A percentile compares a stretch with the other conserved stretches of the same genome.
Conservation (phyloP, 1,139 yeast species). For the Taiozyma sp. region DNA sequence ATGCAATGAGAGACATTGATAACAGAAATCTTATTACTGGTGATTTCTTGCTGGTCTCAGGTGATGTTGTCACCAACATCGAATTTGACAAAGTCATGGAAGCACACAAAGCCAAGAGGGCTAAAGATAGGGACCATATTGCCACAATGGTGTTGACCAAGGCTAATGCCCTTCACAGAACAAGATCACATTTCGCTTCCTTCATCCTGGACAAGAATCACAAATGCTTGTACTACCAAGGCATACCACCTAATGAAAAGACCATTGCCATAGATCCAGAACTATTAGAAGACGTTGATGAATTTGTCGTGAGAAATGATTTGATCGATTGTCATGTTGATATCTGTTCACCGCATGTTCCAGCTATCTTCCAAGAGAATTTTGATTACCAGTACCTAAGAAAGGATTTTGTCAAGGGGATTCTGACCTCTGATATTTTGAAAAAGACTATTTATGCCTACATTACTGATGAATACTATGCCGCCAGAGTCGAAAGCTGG, state of each 20-base stretch:
- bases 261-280: slow-evolving; percentile 79
- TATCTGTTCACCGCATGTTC: slow-evolving; percentile 91
- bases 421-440: slow-evolving; percentile 81
- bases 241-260: slow-evolving; percentile 55
- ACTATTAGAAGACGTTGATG: slow-evolving; percentile 71
- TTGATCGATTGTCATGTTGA: slow-evolving; percentile 95
- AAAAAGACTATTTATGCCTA: slow-evolving; percentile 90
- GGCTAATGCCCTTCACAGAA: slow-evolving; percentile 81
- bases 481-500: slow-evolving; percentile 92
- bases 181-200: slow-evolving; percentile 71
- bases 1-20: slow-evolving; percentile 94
- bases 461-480: slow-evolving; percentile 65
- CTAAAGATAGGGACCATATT: slow-evolving; percentile 80
- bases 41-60: slow-evolving; percentile 85
- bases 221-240: slow-evolving; percentile 80
- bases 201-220: slow-evolving; percentile 70
- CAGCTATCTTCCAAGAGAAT: slow-evolving; percentile 92
- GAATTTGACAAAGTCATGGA: slow-evolving; percentile 71
- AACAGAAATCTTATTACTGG: slow-evolving; percentile 83
- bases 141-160: slow-evolving; percentile 89
- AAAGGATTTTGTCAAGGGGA: slow-evolving; percentile 85
- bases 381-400: slow-evolving; percentile 89
- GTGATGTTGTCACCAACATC: slow-evolving; percentile 90
- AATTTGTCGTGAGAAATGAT: slow-evolving; percentile 79
- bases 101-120: slow-evolving; percentile 66